Evolutionary conservation across 2,329 filamentous ascomycete genomes (phyloP).

Genomic region (Claviceps sp.): DNA sequence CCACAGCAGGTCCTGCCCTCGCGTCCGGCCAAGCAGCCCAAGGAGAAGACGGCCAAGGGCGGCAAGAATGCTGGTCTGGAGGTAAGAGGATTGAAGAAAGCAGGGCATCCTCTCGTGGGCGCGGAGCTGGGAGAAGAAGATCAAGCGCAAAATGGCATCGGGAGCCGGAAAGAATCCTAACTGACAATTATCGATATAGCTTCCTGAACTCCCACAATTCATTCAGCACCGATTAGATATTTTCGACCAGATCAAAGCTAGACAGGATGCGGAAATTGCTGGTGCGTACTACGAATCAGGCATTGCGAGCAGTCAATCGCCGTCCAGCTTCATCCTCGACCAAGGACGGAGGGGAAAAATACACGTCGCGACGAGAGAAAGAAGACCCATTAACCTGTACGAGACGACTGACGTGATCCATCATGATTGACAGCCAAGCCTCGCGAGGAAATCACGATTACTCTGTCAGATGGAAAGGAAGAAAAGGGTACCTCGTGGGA

Average conservation of each 20-base stretch:
- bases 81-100: slow-evolving; percentile 16
- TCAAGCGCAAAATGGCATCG: neutral
- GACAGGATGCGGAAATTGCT: slow-evolving; percentile 61
- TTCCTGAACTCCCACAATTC: slow-evolving; percentile 51
- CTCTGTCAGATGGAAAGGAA: slow-evolving; percentile 57
- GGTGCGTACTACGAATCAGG: slow-evolving; percentile 16
- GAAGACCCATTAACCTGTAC: neutral
- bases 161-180: slow-evolving; percentile 12
- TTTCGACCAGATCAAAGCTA: slow-evolving; percentile 79
- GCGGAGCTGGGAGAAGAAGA: neutral
- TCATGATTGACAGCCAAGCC: slow-evolving; percentile 41
- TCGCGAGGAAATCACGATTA: slow-evolving; percentile 60
- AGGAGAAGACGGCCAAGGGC: slow-evolving; percentile 31
- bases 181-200: slow-evolving; percentile 10
- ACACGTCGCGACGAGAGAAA: neutral
- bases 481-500: slow-evolving; percentile 75
- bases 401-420: neutral
- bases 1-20: slow-evolving; percentile 22
- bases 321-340: neutral
- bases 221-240: slow-evolving; percentile 72
- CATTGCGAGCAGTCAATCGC: neutral
- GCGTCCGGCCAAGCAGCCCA: slow-evolving; percentile 23
- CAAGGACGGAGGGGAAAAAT: neutral
- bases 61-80: slow-evolving; percentile 44
- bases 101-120: neutral